Base-by-base conservation (phyloP, 1,284 basidiomycete genomes). In the Ustilago trichophora region DNA sequence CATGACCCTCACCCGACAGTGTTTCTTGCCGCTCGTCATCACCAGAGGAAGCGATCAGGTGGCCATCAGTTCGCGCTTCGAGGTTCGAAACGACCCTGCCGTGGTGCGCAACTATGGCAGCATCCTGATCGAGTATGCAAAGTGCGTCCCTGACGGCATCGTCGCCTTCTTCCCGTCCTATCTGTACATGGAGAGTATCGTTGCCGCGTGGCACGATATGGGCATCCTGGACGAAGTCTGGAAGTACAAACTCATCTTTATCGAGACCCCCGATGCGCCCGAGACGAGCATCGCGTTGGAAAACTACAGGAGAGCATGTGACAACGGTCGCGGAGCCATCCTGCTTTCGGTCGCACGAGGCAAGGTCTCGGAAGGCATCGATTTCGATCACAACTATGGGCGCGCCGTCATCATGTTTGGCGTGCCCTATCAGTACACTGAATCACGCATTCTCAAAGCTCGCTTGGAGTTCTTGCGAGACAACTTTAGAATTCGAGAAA, bases 201-300 rank as follows among this genome's bases (percentile, higher is more conserved):
- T 98, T 18, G 93, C 93, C 3, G 96, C 96, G 12, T 99, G 96
- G 96, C 97, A 98, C 82, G 96, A 99, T 82, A 98, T 99, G 96
- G 96, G 95, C 40, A 98, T 98, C 73, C 84, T 99, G 62, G 97
- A 95, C 77, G 94, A 99, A 85, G 96, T 97, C 16, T 98, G 96
- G 94, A 98, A 98, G 84, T 89, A 98, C 85, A 99, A 99, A 84
- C 87, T 99, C 40, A 94, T 99, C 64, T 99, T 99, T 77, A 96
- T 99, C 41, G 96, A 99, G 84, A 99, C 96, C 4, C 96, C 96
- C 4, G 96, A 99, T 80, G 95, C 96, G 19, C 95, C 96, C 75
- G 96, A 99, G 83, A 99, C 96, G 3, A 95, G 93, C 80, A 95
- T 98, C 48, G 96, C 96, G 3, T 83, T 99, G 26, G 94, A 97